These are phyloP conservation scores for Yamadazyma aaseri DNA, from an alignment of 1,139 yeast species.

Conservation along the genomic window DNA sequence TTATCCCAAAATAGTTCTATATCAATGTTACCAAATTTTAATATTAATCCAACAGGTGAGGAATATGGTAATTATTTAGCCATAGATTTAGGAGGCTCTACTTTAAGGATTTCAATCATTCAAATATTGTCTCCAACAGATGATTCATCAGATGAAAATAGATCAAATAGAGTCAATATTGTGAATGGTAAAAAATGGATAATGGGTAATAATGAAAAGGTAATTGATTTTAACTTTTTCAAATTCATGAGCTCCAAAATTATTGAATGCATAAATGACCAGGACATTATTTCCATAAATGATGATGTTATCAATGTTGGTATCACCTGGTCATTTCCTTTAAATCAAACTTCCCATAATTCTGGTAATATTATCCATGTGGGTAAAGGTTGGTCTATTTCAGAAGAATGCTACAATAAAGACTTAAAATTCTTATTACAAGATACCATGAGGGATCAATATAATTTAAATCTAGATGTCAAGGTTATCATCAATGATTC, in stretches of 20 bases:
- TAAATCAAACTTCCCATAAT: conserved; percentile 42
- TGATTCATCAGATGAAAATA: conserved; percentile 12
- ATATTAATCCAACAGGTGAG: conserved; percentile 40
- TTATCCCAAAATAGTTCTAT: conserved; percentile 27
- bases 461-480: conserved; percentile 28
- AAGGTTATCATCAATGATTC: conserved; percentile 43
- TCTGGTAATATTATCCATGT: conserved; percentile 46
- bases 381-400: conserved; percentile 51
- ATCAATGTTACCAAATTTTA: conserved; percentile 49
- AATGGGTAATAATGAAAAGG: conserved; percentile 38
- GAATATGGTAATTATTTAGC: conserved; percentile 46
- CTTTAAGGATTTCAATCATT: conserved; percentile 50
- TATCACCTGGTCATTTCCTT: conserved; percentile 61
- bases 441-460: conserved; percentile 22
- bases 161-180: conserved; percentile 25
- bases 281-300: conserved; percentile 20
- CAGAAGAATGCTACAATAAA: conserved; percentile 35
- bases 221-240: conserved; percentile 40
- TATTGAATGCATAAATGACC: conserved; percentile 27
- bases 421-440: conserved; percentile 47
- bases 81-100: conserved; percentile 57
- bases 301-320: conserved; percentile 37
- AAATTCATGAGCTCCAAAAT: conserved; percentile 37
- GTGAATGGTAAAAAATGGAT: conserved; percentile 41
- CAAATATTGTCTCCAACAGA: conserved; percentile 19